Conservation (phyloP, 2,329 filamentous ascomycete genomes). For the Cladosporium sphaerospermum region DNA sequence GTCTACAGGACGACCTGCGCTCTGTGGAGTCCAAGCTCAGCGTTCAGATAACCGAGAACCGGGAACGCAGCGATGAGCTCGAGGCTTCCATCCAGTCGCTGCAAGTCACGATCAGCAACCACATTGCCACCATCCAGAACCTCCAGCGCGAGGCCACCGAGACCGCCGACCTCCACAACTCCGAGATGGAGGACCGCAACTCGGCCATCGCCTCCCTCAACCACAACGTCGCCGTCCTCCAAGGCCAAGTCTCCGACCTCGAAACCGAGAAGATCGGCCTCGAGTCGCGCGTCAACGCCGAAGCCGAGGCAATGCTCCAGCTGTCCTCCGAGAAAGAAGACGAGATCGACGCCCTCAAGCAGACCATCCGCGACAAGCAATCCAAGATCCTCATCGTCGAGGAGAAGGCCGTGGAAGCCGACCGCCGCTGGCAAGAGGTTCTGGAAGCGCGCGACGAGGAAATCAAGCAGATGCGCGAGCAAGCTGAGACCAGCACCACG, state of each 20-base stretch:
- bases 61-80: constrained; percentile 21
- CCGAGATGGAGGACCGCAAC: constrained; percentile 29
- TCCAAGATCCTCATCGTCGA: constrained; percentile 28
- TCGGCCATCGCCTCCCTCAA: constrained; percentile 29
- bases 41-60: constrained; percentile 15
- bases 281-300: constrained; percentile 30
- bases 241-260: constrained; percentile 20
- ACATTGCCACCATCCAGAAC: constrained; percentile 21
- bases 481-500: constrained; percentile 18
- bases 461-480: constrained; percentile 29
- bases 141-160: constrained; percentile 22
- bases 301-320: constrained; percentile 32
- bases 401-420: constrained; percentile 30
- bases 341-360: constrained; percentile 27
- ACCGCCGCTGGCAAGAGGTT: constrained; percentile 36
- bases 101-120: constrained; percentile 18
- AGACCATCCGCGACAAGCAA: constrained; percentile 28
- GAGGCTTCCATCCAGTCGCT: constrained; percentile 23
- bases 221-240: constrained; percentile 18
- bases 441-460: constrained; percentile 33
- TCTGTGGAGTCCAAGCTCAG: constrained; percentile 18
- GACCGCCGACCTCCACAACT: constrained; percentile 23
- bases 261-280: constrained; percentile 25
- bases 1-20: constrained; percentile 22
- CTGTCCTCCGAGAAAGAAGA: constrained; percentile 28